These are phyloP conservation scores for Arabidopsis arenosa DNA, from an alignment of 345 rosid species.

Conservation along the genomic window DNA sequence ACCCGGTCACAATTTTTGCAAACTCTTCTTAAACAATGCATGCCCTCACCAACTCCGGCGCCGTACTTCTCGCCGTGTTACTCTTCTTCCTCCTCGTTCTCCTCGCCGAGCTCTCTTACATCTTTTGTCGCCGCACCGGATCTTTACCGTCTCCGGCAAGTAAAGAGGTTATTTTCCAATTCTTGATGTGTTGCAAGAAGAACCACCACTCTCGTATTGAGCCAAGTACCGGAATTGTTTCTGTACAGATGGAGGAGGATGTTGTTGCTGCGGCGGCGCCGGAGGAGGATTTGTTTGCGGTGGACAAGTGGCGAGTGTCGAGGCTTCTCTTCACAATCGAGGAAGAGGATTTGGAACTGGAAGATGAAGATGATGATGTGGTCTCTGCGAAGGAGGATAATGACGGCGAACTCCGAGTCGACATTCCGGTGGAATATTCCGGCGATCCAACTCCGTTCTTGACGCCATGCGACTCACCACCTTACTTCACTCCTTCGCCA, in stretches of 20 bases:
- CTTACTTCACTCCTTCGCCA: slow-evolving; percentile 44
- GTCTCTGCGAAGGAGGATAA: background rate
- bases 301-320: slow-evolving; percentile 41
- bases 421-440: slow-evolving; percentile 28
- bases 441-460: slow-evolving; percentile 43
- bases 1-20: background rate
- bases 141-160: slow-evolving; percentile 34
- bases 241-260: slow-evolving; percentile 26
- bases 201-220: slow-evolving; percentile 39
- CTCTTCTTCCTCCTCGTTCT: slow-evolving; percentile 38
- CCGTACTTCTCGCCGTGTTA: slow-evolving; percentile 43
- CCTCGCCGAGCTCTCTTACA: slow-evolving; percentile 41
- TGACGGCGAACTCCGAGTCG: slow-evolving; percentile 3
- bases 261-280: background rate
- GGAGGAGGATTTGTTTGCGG: background rate
- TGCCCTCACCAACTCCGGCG: slow-evolving; percentile 45
- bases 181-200: slow-evolving; percentile 41
- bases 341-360: slow-evolving; percentile 42
- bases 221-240: slow-evolving; percentile 32
- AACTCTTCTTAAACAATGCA: slow-evolving; percentile 31
- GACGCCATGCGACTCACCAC: slow-evolving; percentile 47
- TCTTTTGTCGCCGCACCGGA: slow-evolving; percentile 36
- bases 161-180: slow-evolving; percentile 34
- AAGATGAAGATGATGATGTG: slow-evolving; percentile 22
- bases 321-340: slow-evolving; percentile 45